Evolutionary conservation across 139 green algal genomes (phyloP).

Genomic region (Raphidocelis subcapitata): DNA sequence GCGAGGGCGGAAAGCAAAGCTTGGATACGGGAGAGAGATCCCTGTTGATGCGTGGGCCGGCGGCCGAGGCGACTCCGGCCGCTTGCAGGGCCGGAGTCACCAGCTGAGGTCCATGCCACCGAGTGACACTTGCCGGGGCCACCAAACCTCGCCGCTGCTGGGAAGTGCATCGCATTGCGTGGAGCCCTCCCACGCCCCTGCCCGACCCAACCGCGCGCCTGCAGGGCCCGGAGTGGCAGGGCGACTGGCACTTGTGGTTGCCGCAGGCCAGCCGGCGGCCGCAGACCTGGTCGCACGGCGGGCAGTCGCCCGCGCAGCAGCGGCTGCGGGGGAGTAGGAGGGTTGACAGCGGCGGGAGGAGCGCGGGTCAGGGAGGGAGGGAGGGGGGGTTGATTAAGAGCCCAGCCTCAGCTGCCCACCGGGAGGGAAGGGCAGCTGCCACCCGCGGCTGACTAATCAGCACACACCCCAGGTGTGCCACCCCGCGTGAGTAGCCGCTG

Average conservation of each 20-base stretch:
- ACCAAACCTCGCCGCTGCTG: not conserved
- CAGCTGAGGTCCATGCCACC: not conserved
- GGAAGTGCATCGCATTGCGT: too few species aligned
- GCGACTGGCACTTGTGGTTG: slow-evolving; percentile 79
- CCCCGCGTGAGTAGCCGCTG: too few species aligned
- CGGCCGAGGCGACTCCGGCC: not conserved
- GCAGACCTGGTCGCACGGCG: slow-evolving; percentile 83
- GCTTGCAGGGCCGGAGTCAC: not conserved
- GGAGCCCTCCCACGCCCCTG: too few species aligned
- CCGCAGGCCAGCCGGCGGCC: slow-evolving; percentile 68
- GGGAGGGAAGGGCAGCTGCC: too few species aligned
- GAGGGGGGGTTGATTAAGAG: too few species aligned
- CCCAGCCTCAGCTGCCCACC: too few species aligned
- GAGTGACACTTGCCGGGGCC: not conserved
- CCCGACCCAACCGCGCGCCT: slow-evolving; percentile 12
- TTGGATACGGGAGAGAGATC: not conserved
- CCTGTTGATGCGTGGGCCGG: not conserved
- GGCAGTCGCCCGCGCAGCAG: slow-evolving; percentile 84
- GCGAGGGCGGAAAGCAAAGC: slow-evolving; percentile 3
- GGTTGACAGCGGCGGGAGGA: too few species aligned
- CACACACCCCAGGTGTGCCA: too few species aligned
- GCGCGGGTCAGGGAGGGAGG: too few species aligned
- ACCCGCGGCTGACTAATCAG: too few species aligned
- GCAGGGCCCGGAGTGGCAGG: slow-evolving; percentile 78
- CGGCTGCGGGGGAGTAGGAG: too few species aligned